Conservation (phyloP, 75 land plant genomes). For the Azolla pinnata region DNA sequence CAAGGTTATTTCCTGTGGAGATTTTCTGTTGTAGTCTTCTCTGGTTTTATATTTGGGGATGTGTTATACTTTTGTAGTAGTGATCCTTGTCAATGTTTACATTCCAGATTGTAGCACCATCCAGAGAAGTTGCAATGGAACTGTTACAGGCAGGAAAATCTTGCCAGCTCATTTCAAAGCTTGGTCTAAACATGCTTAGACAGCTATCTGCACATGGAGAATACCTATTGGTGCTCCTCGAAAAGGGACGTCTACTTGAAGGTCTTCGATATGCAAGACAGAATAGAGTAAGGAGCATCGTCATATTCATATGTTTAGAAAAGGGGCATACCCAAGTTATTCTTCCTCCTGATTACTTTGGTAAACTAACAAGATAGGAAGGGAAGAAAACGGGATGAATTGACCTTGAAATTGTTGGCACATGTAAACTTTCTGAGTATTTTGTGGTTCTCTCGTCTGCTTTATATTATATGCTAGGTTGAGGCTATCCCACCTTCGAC, state of each 20-base stretch:
- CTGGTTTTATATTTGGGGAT: not conserved
- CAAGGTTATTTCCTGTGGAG: slow-evolving; percentile 28
- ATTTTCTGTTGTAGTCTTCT: not conserved
- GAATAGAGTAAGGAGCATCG: slow-evolving; percentile 36
- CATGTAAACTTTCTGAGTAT: slow-evolving; percentile 1
- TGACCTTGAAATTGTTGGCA: no score
- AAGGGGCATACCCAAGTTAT: not conserved
- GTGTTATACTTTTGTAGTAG: not conserved
- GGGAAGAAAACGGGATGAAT: no score
- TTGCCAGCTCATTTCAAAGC: slow-evolving; percentile 36
- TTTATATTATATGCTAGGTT: slow-evolving; percentile 38
- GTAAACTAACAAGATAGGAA: no score
- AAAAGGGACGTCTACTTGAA: slow-evolving; percentile 69
- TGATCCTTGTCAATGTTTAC: not conserved
- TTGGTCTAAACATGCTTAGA: slow-evolving; percentile 71
- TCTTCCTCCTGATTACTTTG: no score
- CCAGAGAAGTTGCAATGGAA: slow-evolving; percentile 76
- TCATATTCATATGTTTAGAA: not conserved
- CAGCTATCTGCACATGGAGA: slow-evolving; percentile 59
- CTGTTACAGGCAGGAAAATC: slow-evolving; percentile 62
- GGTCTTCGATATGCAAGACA: slow-evolving; percentile 74
- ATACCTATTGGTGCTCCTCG: slow-evolving; percentile 47
- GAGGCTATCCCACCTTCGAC: slow-evolving; percentile 46
- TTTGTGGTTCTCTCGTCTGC: not conserved
- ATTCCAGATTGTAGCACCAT: slow-evolving; percentile 77